Conservation (phyloP, 2,329 filamentous ascomycete genomes). For the Cercospora zeae-maydis region DNA sequence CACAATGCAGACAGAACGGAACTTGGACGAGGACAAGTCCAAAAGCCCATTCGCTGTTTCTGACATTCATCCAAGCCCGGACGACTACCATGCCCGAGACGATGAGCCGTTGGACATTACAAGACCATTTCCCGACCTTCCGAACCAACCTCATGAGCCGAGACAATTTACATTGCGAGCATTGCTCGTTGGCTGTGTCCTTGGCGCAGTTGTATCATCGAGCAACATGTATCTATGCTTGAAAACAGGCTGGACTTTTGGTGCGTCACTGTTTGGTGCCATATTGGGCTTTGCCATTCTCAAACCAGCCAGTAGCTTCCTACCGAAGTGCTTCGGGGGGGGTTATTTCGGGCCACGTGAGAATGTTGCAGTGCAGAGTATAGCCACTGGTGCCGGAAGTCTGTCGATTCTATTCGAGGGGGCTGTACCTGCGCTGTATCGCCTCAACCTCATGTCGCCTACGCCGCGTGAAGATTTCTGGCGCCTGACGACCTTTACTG, state of each 20-base stretch:
- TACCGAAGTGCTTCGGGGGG: conserved; percentile 42
- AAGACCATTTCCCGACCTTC: conserved; percentile 11
- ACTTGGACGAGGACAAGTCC: not conserved
- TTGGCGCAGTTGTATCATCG: conserved; percentile 58
- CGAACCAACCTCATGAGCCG: conserved; percentile 12
- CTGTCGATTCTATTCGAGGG: conserved; percentile 56
- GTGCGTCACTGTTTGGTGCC: conserved; percentile 37
- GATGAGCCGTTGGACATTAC: conserved; percentile 10
- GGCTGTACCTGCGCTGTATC: conserved; percentile 58
- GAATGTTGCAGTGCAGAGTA: conserved; percentile 47
- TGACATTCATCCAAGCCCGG: not conserved
- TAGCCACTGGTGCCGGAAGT: conserved; percentile 57
- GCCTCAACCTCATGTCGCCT: conserved; percentile 49
- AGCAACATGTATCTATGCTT: conserved; percentile 59
- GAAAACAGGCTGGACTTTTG: conserved; percentile 44
- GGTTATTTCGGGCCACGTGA: conserved; percentile 57
- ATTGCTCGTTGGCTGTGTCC: conserved; percentile 52
- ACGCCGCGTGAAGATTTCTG: conserved; percentile 55
- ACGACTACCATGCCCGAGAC: not conserved
- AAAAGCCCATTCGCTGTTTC: conserved; percentile 1
- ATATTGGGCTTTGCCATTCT: conserved; percentile 55
- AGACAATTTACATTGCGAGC: conserved; percentile 51
- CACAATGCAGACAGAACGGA: not conserved
- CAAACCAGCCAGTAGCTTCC: conserved; percentile 27
- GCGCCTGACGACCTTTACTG: conserved; percentile 57